Base-by-base conservation (phyloP, 352 stramenopile species). In the Phytopythium oedochilum region DNA sequence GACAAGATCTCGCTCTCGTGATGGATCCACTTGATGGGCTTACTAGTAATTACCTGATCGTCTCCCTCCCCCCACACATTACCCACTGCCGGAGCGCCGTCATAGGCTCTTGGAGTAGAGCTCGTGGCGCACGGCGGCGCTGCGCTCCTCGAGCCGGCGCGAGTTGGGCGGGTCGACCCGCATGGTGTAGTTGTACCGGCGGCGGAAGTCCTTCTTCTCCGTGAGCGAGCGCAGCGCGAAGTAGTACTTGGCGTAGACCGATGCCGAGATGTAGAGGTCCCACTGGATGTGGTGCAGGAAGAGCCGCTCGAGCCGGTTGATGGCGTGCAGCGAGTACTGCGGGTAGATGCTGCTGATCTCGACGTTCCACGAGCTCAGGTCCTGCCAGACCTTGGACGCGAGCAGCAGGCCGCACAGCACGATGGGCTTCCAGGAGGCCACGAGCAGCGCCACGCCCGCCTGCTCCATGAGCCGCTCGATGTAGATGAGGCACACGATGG, bases 361-460 rank as follows among this genome's bases (percentile, higher is more conserved):
- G 59, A 97, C 85, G 71, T 99, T 99, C 96, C 96, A 99, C 4
- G 87, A 97, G 65, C 88, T 98, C 61, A 99, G 76, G 73, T 99
- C 97, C 74, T 99, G 96, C 97, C 97, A 99, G 8, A 99, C 94
- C 71, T 99, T 99, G 60, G 94, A 99, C 20, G 97, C 96, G 32
- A 99, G 85, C 26, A 99, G 71, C 39, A 99, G 74, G 1, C 96
- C 96, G 67, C 92, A 98, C 54, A 99, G 87, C 57, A 99, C 94
- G 58, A 99, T 98, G 26, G 97, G 96, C 56, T 97, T 96, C 97
- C 97, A 99, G 1, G 95, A 99, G 2, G 84, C 80, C 0, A 95
- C 85, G 47, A 99, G 70, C 29, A 99, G 73, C 34, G 96, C 90
- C 31, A 99, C 96, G 65, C 96, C 92, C 12, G 94, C 93, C 46